Base-by-base conservation (phyloP, 768 basidiomycete genomes). In the Sarcodon sp. region DNA sequence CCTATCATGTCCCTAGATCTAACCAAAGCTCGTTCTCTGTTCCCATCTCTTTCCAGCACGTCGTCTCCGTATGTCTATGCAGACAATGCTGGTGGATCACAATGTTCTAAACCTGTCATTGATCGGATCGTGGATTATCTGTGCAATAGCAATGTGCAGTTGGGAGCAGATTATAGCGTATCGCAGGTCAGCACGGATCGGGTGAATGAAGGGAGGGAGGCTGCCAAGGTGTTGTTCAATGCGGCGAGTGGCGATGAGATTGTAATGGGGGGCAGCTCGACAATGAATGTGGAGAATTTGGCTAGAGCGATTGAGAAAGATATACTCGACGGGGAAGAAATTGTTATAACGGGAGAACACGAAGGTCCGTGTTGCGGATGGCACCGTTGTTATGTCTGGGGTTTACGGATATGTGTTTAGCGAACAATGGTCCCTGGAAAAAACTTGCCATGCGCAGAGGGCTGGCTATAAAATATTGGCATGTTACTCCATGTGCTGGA, bases 81-180 rank as follows among this genome's bases (percentile, higher is more conserved):
- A 3, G 85, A 87, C 65, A 87, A 83, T 50, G 86, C 85, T 0
- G 85, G 83, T 0, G 85, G 84, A 7, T 85, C 83, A 3, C 85
- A 78, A 59, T 75, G 72, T 35, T 63, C 76, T 1, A 65, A 71
- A 44, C 64, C 63, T 44, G 77, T 79, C 33, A 74, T 78, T 47
- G 72, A 80, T 53, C 64, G 71, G 38, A 72, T 87, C 55, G 69
- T 68, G 16, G 79, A 84, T 57, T 89, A 87, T 57, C 71, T 88
- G 11, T 50, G 72, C 33, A 76, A 81, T 64, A 79, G 80, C 7
- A 88, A 88, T 56, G 83, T 76, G 0, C 85, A 87, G 59, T 72
- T 83, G 13, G 79, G 81, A 18, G 84, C 82, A 6, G 75, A 78
- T 48, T 87, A 87, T 57, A 69, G 75, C 7, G 66, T 80, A 18